Conservation (phyloP, 768 basidiomycete genomes). For the Russula dissimulans region DNA sequence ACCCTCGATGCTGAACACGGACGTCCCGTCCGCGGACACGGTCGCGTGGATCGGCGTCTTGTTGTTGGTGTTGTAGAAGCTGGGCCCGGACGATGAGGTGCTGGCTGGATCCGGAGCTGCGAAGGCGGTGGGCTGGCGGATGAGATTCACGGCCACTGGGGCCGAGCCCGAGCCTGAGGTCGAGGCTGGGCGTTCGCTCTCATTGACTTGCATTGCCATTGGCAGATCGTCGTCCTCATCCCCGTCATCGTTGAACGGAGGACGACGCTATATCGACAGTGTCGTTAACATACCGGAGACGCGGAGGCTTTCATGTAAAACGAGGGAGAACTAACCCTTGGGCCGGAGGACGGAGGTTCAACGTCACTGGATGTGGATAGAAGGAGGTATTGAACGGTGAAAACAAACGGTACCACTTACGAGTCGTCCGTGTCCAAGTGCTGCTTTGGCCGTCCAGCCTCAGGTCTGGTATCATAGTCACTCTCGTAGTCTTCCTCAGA, state of each 20-base stretch:
- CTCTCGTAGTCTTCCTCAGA: slow-evolving; percentile 9
- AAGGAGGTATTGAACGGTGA: too few species aligned
- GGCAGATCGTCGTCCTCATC: neutral
- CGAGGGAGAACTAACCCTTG: neutral
- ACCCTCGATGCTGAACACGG: slow-evolving; percentile 14
- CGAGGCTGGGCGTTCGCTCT: neutral
- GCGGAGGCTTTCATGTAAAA: neutral
- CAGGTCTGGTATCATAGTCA: slow-evolving; percentile 15
- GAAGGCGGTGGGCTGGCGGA: slow-evolving; percentile 13
- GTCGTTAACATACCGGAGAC: neutral
- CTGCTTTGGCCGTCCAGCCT: slow-evolving; percentile 10
- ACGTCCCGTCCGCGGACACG: slow-evolving; percentile 8
- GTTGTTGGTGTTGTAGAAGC: neutral
- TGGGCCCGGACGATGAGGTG: neutral
- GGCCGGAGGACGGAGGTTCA: neutral
- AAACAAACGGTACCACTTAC: neutral
- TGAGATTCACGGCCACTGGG: neutral
- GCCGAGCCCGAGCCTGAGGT: neutral
- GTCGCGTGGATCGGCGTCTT: neutral
- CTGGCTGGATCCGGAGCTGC: neutral
- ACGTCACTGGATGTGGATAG: neutral
- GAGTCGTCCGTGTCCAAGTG: slow-evolving; percentile 13
- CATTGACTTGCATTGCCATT: too few species aligned
- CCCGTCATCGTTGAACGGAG: neutral
- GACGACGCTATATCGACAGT: neutral